Evolutionary conservation across 2,329 filamentous ascomycete species (phyloP), one percentile per base, ranked within the genome.

Genomic region (Trichoderma atrobrunneum): DNA sequence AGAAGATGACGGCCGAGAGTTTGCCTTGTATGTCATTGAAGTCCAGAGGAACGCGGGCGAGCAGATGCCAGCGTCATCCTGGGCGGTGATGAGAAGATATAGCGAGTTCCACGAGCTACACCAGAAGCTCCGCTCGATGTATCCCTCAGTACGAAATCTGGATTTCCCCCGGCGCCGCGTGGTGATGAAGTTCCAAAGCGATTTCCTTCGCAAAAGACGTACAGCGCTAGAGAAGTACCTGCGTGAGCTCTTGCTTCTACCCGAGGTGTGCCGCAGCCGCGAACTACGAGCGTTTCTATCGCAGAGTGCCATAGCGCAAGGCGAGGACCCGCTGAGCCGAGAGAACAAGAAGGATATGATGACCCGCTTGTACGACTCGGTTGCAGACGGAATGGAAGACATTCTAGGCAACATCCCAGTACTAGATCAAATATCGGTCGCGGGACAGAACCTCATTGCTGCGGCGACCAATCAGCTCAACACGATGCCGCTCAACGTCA

Each of bases 91-190:
- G n/a, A 89, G 95, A 71, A 89, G 96, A 75, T 99, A 99, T 80
- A 97, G 94, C 83, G 95, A 98, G 81, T 99, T 99, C 78, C 94
- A 97, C 77, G 95, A 98, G 74, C 88, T 99, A 21, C 94, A 99
- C 79, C 96, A 98, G 79, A 92, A 92, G 70, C 87, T 99, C 30
- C 91, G 96, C 68, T 88, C 91, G 51, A 90, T 92, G 74, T 99
- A 98, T 77, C 91, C 94, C 0, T 95, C 93, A 18, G 94, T 98
- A 18, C 90, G 95, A 63, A 90, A 93, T 75, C 87, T 99, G 3
- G 95, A 98, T 76, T 98, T 99, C 78, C 96, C 96, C 1, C 89
- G 95, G 21, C 89, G 97, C 48, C 92, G 96, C 73, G 91, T 98
- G 83, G 92, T 99, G 67, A 94, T 98, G 90, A 98, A 98, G 78